Base-by-base conservation (phyloP, 1,284 basidiomycete species). In the Ustilago tritici region DNA sequence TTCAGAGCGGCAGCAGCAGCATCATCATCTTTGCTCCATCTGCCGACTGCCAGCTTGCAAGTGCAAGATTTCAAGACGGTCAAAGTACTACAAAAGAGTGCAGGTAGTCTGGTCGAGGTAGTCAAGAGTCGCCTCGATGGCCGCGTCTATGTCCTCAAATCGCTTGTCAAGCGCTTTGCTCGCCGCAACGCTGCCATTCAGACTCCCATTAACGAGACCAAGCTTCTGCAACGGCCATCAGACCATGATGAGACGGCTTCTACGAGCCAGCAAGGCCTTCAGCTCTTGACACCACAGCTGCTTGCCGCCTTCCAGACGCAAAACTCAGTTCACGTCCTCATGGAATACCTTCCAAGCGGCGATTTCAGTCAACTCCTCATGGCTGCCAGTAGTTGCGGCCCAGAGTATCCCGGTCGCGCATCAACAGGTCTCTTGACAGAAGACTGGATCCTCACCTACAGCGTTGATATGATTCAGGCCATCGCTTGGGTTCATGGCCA, bases 281-380 rank as follows among this genome's bases (percentile, higher is more conserved):
- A 59, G 19, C 58, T 64, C 8, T 65, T 70, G 15, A 81, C 82
- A 15, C 84, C 84, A 14, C 56, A 77, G 58, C 71, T 85, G 23
- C 69, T 79, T 8, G 84, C 84, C 9, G 74, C 84, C 2, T 86
- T 85, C 52, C 83, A 84, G 53, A 82, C 81, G 3, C 72, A 70
- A 12, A 76, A 75, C 47, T 80, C 78, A n/a, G 74, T 85, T 28
- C 83, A 85, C 46, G 63, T 86, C 19, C 73, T 85, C n/a, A 81
- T 86, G 79, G 82, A 86, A 59, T 85, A 85, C 60, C 75, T 83
- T 10, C 78, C 84, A 9, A 82, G 82, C 23, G 84, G 84, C 34
- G 84, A 86, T 61, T 79, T 86, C 17, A 78, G 84, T 64, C 68
- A 82, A 59, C 79, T 86, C 4, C 76, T 85, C 34, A 68, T 80